Base-by-base conservation (phyloP, 345 rosid genomes). In the Hibiscus tridactylites region DNA sequence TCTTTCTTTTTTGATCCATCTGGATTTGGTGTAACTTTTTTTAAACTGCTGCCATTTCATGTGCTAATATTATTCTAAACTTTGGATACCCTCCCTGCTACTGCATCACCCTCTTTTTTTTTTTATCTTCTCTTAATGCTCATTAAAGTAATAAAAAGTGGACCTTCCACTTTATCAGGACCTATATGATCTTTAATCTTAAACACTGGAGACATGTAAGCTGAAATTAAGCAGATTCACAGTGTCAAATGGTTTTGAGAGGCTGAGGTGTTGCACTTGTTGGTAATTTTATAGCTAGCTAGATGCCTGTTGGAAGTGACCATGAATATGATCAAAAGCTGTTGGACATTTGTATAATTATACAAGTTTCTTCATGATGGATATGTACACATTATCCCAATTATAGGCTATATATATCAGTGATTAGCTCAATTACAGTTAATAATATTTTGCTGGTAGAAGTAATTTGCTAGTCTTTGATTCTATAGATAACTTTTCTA, bases 71-170 rank as follows among this genome's bases (percentile, higher is more conserved):
- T 57, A 57, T 57, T 57, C 31, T 19, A 9, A 57, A 57, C 86
- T 71, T 78, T 78, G 84, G 86, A 80, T 83, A 74, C 61, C 82
- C 75, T 54, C 10, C 63, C 68, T 60, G 66, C 77, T 57, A 24
- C 50, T 28, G 17, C 46, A 35, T 72, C 65, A 61, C 42, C 60
- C 19, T 74, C 57, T 57, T 13, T 21, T 13, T 49, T 11, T 13
- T 21, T 13, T 49, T 11, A 12, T 77, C 31, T 61, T 37, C 37
- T 65, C 63, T 39, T 61, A 37, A 75, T 71, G 74, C 63, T 57
- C 61, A 74, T 74, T 74, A 73, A 83, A 75, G 82, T 63, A 60
- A 46, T 74, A 37, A 74, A 76, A 79, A 56, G 75, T 52, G 61
- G 78, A 74, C 33, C 53, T 47, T 67, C 80, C 78, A 56, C 71